Evolutionary conservation across 495 filamentous ascomycete species (phyloP), one percentile per base, ranked within the genome.

Genomic region (Hypoxylon fragiforme): DNA sequence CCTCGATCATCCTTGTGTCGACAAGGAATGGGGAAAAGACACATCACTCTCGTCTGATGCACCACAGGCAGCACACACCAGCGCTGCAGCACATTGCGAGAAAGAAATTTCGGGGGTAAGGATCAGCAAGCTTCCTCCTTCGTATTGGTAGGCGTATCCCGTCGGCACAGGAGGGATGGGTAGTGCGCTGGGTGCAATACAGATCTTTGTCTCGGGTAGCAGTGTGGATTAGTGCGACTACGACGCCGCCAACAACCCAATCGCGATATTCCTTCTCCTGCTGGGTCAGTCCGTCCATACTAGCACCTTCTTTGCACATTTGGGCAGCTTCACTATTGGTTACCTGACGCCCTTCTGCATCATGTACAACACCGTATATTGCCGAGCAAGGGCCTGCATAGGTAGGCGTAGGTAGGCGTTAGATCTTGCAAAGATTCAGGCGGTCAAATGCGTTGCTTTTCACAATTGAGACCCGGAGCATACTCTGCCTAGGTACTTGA

Each of bases 161-260:
- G 26, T 55, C 36, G 52, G 48, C 28, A 46, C 35, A 50, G 51
- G 57, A 61, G 35, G 36, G 41, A 55, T 40, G 5, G 46, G 51
- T 21, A 45, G 42, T 43, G 42, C 49, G 36, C 47, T 60, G 50
- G 41, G 45, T 44, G 41, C 41, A 31, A 44, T 60, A 60, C 50
- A 60, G 57, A 60, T 55, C 52, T 56, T 62, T 59, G 53, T 63
- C 60, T 63, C 60, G 54, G 54, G 54, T 63, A 58, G 54, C 30
- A 59, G 54, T 58, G 54, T 55, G 50, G 50, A 60, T 52, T 58
- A 63, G 60, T 63, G 54, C 44, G 54, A 58, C 60, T 59, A 50
- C 48, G 49, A 59, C 50, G 54, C 60, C 50, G 45, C 44, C 54
- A 46, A 42, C 45, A 42, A 41, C 32, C 50, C 60, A 59, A 59